Base-by-base conservation (phyloP, 805 yeast genomes). In the Wickerhamiella nectarea region DNA sequence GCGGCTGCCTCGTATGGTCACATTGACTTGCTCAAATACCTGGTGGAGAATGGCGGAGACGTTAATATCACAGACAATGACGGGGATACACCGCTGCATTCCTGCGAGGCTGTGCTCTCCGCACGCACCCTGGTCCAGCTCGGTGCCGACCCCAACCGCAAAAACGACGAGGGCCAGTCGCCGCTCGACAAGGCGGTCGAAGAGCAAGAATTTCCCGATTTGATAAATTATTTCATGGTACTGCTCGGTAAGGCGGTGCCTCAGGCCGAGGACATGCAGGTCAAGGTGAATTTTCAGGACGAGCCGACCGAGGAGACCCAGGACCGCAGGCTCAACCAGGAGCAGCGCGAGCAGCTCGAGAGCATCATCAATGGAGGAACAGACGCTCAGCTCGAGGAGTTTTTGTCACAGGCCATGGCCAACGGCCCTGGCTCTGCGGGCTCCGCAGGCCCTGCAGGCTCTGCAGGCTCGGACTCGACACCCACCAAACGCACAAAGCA, bases 1-100 rank as follows among this genome's bases (percentile, higher is more conserved):
- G 99, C 99, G 0, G 97, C 98, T 1, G 94, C 93, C 2, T 80
- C 96, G 1, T 91, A 91, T 60, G 89, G 89, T 7, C 87, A 89
- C 57, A 53, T 63, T 2, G 86, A 80, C 8, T 65, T 91, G 33
- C 64, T 91, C 31, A 59, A 64, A 45, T 72, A 70, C 49, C 66
- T 85, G 37, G 59, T 81, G 4, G 58, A 63, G 15, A 52, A 62
- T 15, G 82, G 82, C 7, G 97, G 95, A 6, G 78, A 91, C 56
- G 72, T 86, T 19, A 86, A 91, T 58, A 65, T 87, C 25, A 76
- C 69, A 46, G 99, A 91, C 53, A 63, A 63, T 18, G 98, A 93
- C 51, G 96, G 97, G 1, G 99, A 91, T 55, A 80, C 97, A 0
- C 96, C 99, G 0, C 66, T 91, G 48, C 97, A 89, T 59, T 93